phyloP scores from a whole-genome alignment of 257 asterid species.

The Solanum lycopersicoides region DNA sequence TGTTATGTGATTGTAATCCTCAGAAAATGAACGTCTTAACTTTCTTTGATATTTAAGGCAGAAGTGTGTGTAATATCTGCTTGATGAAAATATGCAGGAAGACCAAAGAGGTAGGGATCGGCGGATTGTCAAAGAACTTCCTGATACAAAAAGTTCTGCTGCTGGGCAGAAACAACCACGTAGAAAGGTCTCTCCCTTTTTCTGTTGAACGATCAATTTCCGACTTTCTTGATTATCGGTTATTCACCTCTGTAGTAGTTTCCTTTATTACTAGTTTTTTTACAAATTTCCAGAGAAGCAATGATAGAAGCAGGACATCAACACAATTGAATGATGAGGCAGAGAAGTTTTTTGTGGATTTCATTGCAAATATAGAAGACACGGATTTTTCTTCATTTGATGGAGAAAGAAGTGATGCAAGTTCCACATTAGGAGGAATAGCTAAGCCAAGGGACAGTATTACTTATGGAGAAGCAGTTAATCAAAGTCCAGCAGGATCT shows the following conservation, averaged over 20 bases:
- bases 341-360: constrained; percentile 72
- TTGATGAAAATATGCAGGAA: constrained; percentile 48
- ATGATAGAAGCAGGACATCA: constrained; percentile 46
- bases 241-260: background rate
- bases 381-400: constrained; percentile 90
- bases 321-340: constrained; percentile 62
- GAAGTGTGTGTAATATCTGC: constrained; percentile 49
- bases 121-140: constrained; percentile 28
- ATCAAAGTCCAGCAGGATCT: constrained; percentile 35
- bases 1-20: background rate
- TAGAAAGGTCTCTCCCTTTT: constrained; percentile 40
- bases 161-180: constrained; percentile 32
- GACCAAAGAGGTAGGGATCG: constrained; percentile 56
- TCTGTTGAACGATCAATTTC: background rate
- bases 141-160: constrained; percentile 37
- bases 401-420: constrained; percentile 85
- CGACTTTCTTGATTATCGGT: background rate
- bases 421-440: constrained; percentile 58
- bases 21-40: background rate
- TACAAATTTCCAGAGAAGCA: constrained; percentile 50
- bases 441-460: constrained; percentile 30
- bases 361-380: constrained; percentile 71
- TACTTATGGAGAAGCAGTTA: constrained; percentile 18
- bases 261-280: background rate
- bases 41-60: constrained; percentile 18